A percentile compares a stretch with the other conserved stretches of the same genome.
Conservation (phyloP, 2,329 filamentous ascomycete species). For the Elsinoe australis region DNA sequence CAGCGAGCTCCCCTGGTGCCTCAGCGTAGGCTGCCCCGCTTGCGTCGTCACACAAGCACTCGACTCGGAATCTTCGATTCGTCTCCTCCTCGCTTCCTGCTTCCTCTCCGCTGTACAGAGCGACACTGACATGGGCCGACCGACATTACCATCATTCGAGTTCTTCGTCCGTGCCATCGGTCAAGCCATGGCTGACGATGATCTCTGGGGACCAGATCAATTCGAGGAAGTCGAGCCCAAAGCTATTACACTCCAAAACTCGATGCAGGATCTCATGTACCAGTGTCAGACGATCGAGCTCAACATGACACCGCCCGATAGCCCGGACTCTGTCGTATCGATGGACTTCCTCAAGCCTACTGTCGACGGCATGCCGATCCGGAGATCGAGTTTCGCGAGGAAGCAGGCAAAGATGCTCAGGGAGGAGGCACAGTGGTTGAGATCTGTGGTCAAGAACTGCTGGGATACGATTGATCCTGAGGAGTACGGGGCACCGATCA, state of each 20-base stretch:
- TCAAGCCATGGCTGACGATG: slow-evolving; percentile 35
- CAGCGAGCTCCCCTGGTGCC: slow-evolving; percentile 49
- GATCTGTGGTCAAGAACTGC: slow-evolving; percentile 37
- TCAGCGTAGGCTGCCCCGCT: slow-evolving; percentile 48
- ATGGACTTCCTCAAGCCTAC: slow-evolving; percentile 17
- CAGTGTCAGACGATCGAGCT: slow-evolving; percentile 37
- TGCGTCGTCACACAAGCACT: slow-evolving; percentile 40
- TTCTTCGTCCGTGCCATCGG: slow-evolving; percentile 39
- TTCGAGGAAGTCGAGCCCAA: slow-evolving; percentile 39
- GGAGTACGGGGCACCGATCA: slow-evolving; percentile 12
- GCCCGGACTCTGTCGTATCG: slow-evolving; percentile 17
- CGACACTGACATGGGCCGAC: slow-evolving; percentile 29
- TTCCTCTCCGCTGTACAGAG: slow-evolving; percentile 39
- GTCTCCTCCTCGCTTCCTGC: slow-evolving; percentile 41
- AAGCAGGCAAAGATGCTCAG: slow-evolving; percentile 38
- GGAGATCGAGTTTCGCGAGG: slow-evolving; percentile 39
- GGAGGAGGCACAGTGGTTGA: slow-evolving; percentile 39
- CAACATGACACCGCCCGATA: slow-evolving; percentile 20
- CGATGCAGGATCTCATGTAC: slow-evolving; percentile 41
- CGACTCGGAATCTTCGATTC: slow-evolving; percentile 42
- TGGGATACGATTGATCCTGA: slow-evolving; percentile 31
- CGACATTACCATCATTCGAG: slow-evolving; percentile 31
- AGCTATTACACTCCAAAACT: slow-evolving; percentile 36
- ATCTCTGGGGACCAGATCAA: slow-evolving; percentile 39
- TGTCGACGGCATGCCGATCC: slow-evolving; percentile 29